phyloP scores from a whole-genome alignment of 306 rosid species.

The Hippophae tibetana region DNA sequence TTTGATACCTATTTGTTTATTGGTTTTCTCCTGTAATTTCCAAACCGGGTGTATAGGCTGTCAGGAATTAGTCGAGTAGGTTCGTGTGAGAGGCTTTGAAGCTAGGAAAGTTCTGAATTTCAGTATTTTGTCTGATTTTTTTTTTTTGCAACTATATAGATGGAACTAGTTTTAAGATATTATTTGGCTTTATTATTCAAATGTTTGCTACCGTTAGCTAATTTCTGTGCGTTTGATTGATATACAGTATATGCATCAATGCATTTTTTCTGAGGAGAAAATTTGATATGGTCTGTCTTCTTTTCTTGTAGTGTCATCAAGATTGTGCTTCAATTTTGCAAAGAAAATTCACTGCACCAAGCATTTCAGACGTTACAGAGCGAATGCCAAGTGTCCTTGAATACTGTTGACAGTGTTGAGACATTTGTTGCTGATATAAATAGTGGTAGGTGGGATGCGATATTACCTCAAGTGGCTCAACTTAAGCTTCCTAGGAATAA shows the following conservation, averaged over 20 bases:
- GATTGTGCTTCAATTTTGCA: slow-evolving; percentile 96
- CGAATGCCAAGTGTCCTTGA: slow-evolving; percentile 94
- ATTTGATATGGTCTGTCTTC: neutral
- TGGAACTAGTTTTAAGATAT: neutral
- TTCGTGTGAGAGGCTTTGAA: too few relatives aligned
- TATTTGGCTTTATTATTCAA: neutral
- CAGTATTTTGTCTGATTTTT: neutral
- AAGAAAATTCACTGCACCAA: slow-evolving; percentile 89
- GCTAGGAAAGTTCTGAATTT: too few relatives aligned
- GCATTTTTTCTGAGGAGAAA: neutral
- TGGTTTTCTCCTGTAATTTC: too few relatives aligned
- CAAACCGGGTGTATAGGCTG: too few relatives aligned
- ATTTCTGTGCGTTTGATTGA: neutral
- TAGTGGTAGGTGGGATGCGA: slow-evolving; percentile 94
- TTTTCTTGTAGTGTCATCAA: slow-evolving; percentile 68
- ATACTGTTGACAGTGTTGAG: slow-evolving; percentile 93
- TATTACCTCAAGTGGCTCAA: slow-evolving; percentile 92
- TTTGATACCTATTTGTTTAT: too few relatives aligned
- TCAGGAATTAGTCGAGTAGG: too few relatives aligned
- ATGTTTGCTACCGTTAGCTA: neutral
- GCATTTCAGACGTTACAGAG: slow-evolving; percentile 83
- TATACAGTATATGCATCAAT: neutral
- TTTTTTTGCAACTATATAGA: neutral
- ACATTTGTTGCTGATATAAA: slow-evolving; percentile 87
- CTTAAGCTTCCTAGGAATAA: slow-evolving; percentile 92